Evolutionary conservation across 805 yeast species (phyloP), one percentile per base, ranked within the genome.

Genomic region (Nakazawaea molendinolei): DNA sequence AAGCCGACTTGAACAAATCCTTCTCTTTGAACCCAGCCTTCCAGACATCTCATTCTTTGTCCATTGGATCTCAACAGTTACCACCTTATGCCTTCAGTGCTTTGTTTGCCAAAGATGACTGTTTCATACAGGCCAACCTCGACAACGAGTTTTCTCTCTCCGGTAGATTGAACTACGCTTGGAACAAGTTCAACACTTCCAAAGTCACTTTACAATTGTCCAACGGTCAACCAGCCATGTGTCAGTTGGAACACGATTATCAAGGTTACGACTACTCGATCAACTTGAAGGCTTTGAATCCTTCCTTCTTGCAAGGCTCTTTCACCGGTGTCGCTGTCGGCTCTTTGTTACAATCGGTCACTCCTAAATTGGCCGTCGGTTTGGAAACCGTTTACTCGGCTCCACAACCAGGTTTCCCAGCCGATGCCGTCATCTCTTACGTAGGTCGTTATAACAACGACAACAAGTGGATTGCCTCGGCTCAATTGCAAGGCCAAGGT

Each of bases 1-100:
- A 95, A 59, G 98, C 97, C 40, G 98, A 92, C 61, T 74, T 92
- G 51, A 84, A 86, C 67, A 90, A 90, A 71, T 86, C 89, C 10
- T 86, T 92, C 56, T 66, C 83, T 45, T 73, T 89, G 72, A 79
- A 79, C 63, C 98, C 98, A 40, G 89, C 86, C 41, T 92, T 92
- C 81, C 97, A 92, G 71, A 84, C 94, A 41, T 82, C 95, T 44
- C 98, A 92, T 60, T 81, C 95, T 42, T 82, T 92, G 55, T 72
- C 95, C 26, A 69, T 86, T 48, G 97, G 97, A 33, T 82, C 94
- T 39, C 78, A 79, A 46, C 74, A 76, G 31, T 69, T 85, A 60
- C 95, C 96, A 34, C 81, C 92, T 46, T 92, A 92, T 60, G 89
- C 95, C 20, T 85, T 90, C 58, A 76, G 86, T 40, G 90, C 95